Base-by-base conservation (phyloP, 1,139 yeast species). In the Debaryomyces sp. region DNA sequence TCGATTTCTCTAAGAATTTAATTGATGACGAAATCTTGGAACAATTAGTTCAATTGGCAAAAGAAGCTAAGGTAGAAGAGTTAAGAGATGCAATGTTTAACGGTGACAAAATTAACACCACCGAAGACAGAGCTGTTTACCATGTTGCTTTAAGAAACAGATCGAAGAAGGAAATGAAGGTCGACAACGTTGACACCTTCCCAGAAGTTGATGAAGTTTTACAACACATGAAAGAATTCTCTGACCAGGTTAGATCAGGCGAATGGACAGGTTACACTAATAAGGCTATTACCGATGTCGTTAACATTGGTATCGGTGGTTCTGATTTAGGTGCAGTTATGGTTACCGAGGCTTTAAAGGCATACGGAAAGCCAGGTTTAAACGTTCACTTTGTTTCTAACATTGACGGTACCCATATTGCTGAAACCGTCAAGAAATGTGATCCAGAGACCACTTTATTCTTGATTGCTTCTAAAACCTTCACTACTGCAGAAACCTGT, bases 221-320 rank as follows among this genome's bases (percentile, higher is more conserved):
- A 68, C 84, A 85, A 62, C 99, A 94, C 82, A 91, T 94, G 94
- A 89, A 89, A 78, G 96, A 92, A 71, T 94, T 94, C 77, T 84
- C 96, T 49, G 89, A 89, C 54, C 78, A 81, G 58, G 87, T 94
- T 54, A 87, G 99, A 71, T 85, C 94, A 41, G 99, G 99, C 61
- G 80, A 77, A 58, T 92, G 98, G 97, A 90, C 84, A 63, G 99
- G 99, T 68, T 94, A 89, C 81, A 85, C 97, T 57, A 98, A 98
- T 60, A 91, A 91, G 81, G 75, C 80, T 60, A 94, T 94, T 71
- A 88, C 95, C 60, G 96, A 91, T 66, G 85, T 94, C 51, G 98
- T 94, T 65, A 94, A 94, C 80, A 89, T 94, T 64, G 99, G 99
- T 73, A 94, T 94, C 67, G 99, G 99, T 67, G 99, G 99, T 60